Evolutionary conservation across 1,139 yeast genomes (phyloP), one percentile per base, ranked within the genome.

Genomic region (Suhomyces bolitotheri): DNA sequence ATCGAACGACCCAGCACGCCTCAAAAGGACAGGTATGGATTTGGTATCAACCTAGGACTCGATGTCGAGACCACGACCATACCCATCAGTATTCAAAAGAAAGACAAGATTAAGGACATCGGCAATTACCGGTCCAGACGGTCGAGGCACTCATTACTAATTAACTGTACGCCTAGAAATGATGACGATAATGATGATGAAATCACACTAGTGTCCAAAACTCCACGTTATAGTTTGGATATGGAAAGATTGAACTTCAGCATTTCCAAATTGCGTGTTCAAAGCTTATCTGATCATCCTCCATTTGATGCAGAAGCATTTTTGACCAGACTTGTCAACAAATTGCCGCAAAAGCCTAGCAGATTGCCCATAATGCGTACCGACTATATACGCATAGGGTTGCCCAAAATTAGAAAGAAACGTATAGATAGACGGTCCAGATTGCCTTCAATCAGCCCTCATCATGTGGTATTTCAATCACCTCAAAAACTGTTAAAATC

Each of bases 21-120:
- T 16, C 31, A 27, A 16, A 33, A 34, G 16, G 35, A 27, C 11
- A 29, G 27, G 9, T 43, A 41, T 34, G 62, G 64, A 3, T 43
- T 54, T 22, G 72, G 74, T 1, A 51, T 68, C 22, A 68, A 66
- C 45, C 52, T 68, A n/a, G 66, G 69, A 8, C 36, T 68, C 4
- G 68, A 52, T 23, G 54, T 67, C 6, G 62, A 65, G 27, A 51
- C 56, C 6, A 33, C 60, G 0, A 41, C 51, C 8, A 56, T 63
- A 4, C 73, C 73, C 1, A 54, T 56, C 29, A 66, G 73, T 43
- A 57, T 66, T 15, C 50, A 53, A 27, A 64, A 64, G 36, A 51
- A 55, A 20, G 63, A 64, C 35, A 51, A 60, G 19, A 53, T 66
- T 9, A 46, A 47, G 32, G 62, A 64, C 39, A 42, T 64, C 14